Base-by-base conservation (phyloP, 768 basidiomycete genomes). In the Kwoniella europaea region DNA sequence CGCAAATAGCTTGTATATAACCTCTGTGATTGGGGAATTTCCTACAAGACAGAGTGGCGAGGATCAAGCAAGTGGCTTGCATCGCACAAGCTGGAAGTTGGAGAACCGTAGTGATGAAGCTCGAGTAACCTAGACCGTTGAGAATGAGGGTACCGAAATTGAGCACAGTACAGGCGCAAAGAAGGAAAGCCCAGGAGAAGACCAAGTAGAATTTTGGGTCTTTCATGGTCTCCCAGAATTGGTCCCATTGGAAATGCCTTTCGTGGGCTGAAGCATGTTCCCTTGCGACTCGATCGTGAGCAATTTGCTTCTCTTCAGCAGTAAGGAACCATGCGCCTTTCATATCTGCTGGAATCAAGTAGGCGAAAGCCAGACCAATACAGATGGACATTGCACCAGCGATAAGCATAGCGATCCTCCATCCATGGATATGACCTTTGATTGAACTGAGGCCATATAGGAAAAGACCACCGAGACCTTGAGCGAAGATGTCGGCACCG, bases 321-420 rank as follows among this genome's bases (percentile, higher is more conserved):
- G 54, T 76, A 13, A 78, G 55, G 71, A 76, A 78, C 74, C 77
- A 76, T 18, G 77, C 77, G 27, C 54, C 67, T 10, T 56, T 24
- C 4, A 73, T 71, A 15, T 71, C 61, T 0, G 57, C 43, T 0
- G 77, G 77, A 9, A 78, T 62, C n/a, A 76, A 50, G 35, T 63
- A 24, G 63, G 71, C 56, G 56, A 78, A 78, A 16, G 63, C 52
- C 6, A 55, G 54, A 10, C 76, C 74, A n/a, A 68, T 57, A 52
- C 73, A 35, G 65, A 77, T 71, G 1, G 76, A 74, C 42, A 73
- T 57, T 41, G 41, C 42, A 35, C 69, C 71, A 15, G 65, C 56
- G 41, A 77, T 56, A 9, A 78, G 58, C 67, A 74, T 74, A 1
- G 74, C 69, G 57, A 78, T 74, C 12, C 73, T 43, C 68, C 71